Percentiles rank a stretch among this genome's conserved stretches.
phyloP scores from a whole-genome alignment of 768 basidiomycete genomes.

The Gloeophyllum trabeum region DNA sequence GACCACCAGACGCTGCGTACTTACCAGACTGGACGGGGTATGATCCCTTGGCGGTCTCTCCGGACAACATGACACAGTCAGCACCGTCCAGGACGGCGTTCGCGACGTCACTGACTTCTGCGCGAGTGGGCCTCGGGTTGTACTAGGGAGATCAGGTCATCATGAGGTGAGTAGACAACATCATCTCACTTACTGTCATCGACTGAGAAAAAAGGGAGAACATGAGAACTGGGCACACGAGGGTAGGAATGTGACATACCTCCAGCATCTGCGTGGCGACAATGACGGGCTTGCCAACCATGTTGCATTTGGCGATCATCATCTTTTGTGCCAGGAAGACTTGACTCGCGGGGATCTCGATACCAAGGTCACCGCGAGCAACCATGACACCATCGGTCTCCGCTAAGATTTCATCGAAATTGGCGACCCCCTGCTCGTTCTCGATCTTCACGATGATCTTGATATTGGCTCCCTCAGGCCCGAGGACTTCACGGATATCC shows the following conservation, averaged over 20 bases:
- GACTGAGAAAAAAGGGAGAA: slow-evolving; percentile 37
- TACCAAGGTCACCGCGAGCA: slow-evolving; percentile 97
- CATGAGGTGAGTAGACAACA: too few relatives aligned
- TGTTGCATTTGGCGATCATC: slow-evolving; percentile 99
- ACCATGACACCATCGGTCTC: slow-evolving; percentile 99
- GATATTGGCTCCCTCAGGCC: slow-evolving; percentile 89
- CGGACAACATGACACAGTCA: slow-evolving; percentile 99
- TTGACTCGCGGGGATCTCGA: slow-evolving; percentile 98
- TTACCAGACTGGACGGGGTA: slow-evolving; percentile 93
- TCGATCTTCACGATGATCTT: slow-evolving; percentile 99
- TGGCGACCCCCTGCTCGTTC: slow-evolving; percentile 97
- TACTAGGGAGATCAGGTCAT: too few relatives aligned
- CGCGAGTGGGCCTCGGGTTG: slow-evolving; percentile 97
- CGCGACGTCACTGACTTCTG: slow-evolving; percentile 97
- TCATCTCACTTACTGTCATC: slow-evolving; percentile 62
- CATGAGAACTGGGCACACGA: slow-evolving; percentile 1
- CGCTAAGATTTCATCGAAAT: slow-evolving; percentile 96
- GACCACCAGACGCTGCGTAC: slow-evolving; percentile 13
- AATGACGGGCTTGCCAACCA: slow-evolving; percentile 95
- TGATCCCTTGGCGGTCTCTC: slow-evolving; percentile 95
- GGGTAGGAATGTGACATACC: slow-evolving; percentile 30
- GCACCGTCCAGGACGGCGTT: slow-evolving; percentile 98
- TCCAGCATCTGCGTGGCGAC: slow-evolving; percentile 99
- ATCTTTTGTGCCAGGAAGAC: slow-evolving; percentile 99
- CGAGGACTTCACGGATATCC: slow-evolving; percentile 89